Evolutionary conservation across 2,329 filamentous ascomycete species (phyloP).

Genomic region (Fusarium setosum): DNA sequence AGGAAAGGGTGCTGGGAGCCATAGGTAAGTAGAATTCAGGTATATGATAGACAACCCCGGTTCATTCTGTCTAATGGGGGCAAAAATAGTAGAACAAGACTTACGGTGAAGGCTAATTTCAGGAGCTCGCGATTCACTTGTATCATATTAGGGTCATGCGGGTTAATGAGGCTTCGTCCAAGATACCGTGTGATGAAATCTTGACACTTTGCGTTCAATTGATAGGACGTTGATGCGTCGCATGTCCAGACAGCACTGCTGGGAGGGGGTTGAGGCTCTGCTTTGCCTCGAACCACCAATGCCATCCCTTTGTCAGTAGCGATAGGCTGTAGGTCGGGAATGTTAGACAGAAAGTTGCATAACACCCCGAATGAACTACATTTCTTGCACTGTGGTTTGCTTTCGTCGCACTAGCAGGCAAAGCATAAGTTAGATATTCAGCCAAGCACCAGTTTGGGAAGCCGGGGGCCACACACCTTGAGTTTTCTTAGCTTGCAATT

Average conservation of each 20-base stretch:
- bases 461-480: constrained; percentile 51
- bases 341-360: constrained; percentile 54
- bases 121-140: constrained; percentile 54
- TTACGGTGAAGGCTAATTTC: constrained; percentile 51
- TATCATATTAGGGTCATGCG: constrained; percentile 50
- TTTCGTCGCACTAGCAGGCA: constrained; percentile 57
- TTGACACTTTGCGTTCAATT: constrained; percentile 53
- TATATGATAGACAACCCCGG: not conserved
- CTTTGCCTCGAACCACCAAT: constrained; percentile 28
- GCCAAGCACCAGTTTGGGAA: not conserved
- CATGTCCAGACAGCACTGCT: constrained; percentile 50
- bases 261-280: constrained; percentile 38
- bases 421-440: not conserved
- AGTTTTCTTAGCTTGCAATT: constrained; percentile 64
- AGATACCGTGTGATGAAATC: constrained; percentile 56
- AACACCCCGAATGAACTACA: constrained; percentile 57
- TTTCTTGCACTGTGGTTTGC: constrained; percentile 54
- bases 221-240: constrained; percentile 46
- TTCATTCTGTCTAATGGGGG: not conserved
- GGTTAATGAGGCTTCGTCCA: constrained; percentile 49
- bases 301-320: constrained; percentile 35
- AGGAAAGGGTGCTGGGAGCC: constrained; percentile 53
- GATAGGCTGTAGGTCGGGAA: constrained; percentile 52
- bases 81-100: constrained; percentile 19
- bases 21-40: not conserved